phyloP scores from a whole-genome alignment of 306 rosid species.

The Styphnolobium japonicum region DNA sequence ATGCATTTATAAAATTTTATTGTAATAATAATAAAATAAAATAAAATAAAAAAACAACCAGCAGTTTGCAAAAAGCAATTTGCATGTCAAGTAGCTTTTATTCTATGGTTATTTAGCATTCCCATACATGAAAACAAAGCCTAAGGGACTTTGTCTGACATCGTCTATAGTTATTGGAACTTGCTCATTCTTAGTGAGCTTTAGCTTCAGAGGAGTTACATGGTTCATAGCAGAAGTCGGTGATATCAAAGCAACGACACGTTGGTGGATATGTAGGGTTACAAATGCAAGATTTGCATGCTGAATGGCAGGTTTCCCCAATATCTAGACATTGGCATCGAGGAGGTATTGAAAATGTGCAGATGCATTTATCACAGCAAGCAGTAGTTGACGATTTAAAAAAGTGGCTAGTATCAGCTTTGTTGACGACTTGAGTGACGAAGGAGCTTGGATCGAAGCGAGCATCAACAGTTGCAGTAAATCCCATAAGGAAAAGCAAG shows the following conservation, averaged over 20 bases:
- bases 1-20: too few species aligned
- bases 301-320: constrained; percentile 8
- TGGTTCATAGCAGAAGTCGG: not conserved
- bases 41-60: too few species aligned
- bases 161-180: not conserved
- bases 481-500: not conserved
- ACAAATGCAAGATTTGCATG: not conserved
- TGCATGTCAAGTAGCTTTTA: not conserved
- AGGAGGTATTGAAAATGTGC: constrained; percentile 7
- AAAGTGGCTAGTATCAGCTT: not conserved
- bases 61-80: not conserved
- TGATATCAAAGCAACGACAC: not conserved
- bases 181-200: not conserved
- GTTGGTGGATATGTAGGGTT: not conserved
- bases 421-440: not conserved
- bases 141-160: not conserved
- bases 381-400: not conserved
- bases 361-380: not conserved
- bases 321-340: not conserved
- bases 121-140: not conserved
- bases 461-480: not conserved
- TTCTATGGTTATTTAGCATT: not conserved
- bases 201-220: not conserved
- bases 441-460: constrained; percentile 6
- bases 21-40: too few species aligned